Evolutionary conservation across 257 asterid species (phyloP), one percentile per base, ranked within the genome.

Genomic region (Osmanthus fragrans): DNA sequence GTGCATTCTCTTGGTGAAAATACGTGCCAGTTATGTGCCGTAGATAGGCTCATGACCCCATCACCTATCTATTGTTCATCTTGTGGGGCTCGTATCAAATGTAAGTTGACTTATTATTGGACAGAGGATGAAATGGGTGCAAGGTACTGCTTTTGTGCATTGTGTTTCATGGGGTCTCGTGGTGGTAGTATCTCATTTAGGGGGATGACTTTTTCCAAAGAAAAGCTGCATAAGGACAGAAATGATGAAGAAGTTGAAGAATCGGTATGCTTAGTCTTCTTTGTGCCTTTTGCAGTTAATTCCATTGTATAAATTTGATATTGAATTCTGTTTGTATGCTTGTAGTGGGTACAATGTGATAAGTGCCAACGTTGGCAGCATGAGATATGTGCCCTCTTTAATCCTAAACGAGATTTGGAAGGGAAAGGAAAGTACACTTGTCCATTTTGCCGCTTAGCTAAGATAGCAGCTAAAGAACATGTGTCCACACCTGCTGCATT

Each of bases 311-410:
- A n/a, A 23, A 49, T 51, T 70, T 67, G 63, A 54, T 6, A 27
- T 29, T 77, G 40, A 76, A 73, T 74, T 37, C 33, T 72, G 79
- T 69, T 78, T 54, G 71, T 74, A 29, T 68, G 60, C 79, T 78
- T 83, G 80, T 82, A 90, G 97, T 90, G 97, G 97, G 96, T 92
- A 72, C 87, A 71, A 71, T 92, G 97, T 32, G 89, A 92, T 79
- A 84, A 83, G 83, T 92, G 97, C 30, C 80, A 79, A 68, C 8
- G 75, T 49, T 92, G 96, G 95, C 93, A 89, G 47, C 97, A 92
- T 85, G 94, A 89, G 84, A 82, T 89, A 56, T 92, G 96, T 71
- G 96, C 87, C 51, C 96, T 92, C 40, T 92, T 81, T 77, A 92
- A 90, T 80, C 76, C 85, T 51, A 77, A 81, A 72, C 80, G 67